Evolutionary conservation across 441 rosid species (phyloP), one percentile per base, ranked within the genome.

Genomic region (Lepidium campestre): DNA sequence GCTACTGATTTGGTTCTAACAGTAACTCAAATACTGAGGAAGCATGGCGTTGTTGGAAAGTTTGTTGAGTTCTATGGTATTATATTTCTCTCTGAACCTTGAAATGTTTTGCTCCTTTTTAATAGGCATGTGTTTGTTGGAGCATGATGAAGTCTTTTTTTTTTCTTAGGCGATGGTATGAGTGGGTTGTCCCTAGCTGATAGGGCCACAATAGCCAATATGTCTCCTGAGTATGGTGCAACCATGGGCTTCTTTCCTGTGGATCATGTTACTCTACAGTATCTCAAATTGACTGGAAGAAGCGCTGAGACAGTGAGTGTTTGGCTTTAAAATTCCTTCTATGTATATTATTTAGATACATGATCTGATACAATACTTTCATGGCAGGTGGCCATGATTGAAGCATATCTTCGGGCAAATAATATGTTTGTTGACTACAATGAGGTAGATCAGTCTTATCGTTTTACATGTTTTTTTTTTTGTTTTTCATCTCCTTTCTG

Each of bases 171-270:
- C 49, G 88, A 79, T 78, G 98, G 99, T 59, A 88, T 94, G 97
- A 78, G 96, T 67, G 76, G 79, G 68, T 83, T 94, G 18, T 88
- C 99, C 65, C 82, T 94, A 54, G 99, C 99, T 66, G 99, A 94
- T 80, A 86, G 99, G 82, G 99, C 99, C 36, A 94, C 99, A 17
- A 94, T 91, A 67, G 99, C 98, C 56, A 94, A 94, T 68, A 94
- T 94, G 99, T 89, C 99, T 73, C 99, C 99, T 0, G 99, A 94
- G 77, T 94, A 94, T 70, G 99, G 99, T 80, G 98, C 99, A 72
- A 94, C 99, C 79, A 94, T 94, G 99, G 99, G 99, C 7, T 91
- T 94, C 83, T 94, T 94, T 83, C 99, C 98, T 6, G 99, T 94
- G 35, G 99, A 94, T 78, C 96, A 83, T 81, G 97, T 89, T 71